Evolutionary conservation across 768 basidiomycete species (phyloP).

Genomic region (Termitomyces sp.): DNA sequence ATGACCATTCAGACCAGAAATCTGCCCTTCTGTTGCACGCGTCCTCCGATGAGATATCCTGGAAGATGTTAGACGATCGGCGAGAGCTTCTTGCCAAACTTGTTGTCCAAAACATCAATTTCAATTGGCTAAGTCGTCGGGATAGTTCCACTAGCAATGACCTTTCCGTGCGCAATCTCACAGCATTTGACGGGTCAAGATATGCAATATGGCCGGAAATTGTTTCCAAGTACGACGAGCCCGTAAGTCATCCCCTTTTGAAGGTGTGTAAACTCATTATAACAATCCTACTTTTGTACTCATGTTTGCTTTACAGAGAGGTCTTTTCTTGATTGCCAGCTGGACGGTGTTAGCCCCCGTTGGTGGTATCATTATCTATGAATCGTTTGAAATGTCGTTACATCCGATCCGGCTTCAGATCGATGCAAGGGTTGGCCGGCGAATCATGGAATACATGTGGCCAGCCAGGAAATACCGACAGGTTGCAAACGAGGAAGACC

Average conservation of each 20-base stretch:
- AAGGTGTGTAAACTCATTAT: constrained; percentile 44
- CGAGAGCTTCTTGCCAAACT: constrained; percentile 78
- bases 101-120: constrained; percentile 72
- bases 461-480: constrained; percentile 48
- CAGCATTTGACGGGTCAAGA: constrained; percentile 81
- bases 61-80: constrained; percentile 80
- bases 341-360: constrained; percentile 89
- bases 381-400: constrained; percentile 72
- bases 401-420: constrained; percentile 86
- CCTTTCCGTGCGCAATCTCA: constrained; percentile 67
- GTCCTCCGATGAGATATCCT: constrained; percentile 81
- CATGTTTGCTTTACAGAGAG: constrained; percentile 35
- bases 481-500: constrained; percentile 14
- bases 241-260: constrained; percentile 60
- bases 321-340: constrained; percentile 67
- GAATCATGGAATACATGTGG: constrained; percentile 89
- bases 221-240: constrained; percentile 69
- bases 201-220: constrained; percentile 87
- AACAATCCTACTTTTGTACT: neutral
- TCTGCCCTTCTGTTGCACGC: constrained; percentile 79
- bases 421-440: constrained; percentile 73
- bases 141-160: constrained; percentile 84
- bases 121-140: constrained; percentile 79
- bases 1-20: constrained; percentile 63
- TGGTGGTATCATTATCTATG: constrained; percentile 88